These are phyloP conservation scores for Trametes coccinea DNA, from an alignment of 768 basidiomycete genomes.

Conservation along the genomic window DNA sequence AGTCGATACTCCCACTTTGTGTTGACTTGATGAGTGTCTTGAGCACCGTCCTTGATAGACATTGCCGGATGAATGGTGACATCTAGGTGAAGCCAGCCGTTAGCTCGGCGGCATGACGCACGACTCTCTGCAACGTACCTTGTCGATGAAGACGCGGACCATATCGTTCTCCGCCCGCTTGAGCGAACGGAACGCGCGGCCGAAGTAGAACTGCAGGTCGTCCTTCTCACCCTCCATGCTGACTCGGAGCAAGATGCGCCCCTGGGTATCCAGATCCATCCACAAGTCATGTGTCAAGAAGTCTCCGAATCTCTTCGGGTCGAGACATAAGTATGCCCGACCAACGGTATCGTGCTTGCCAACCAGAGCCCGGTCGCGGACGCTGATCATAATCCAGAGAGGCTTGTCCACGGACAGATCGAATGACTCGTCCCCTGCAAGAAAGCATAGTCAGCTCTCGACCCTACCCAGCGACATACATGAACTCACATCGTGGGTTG, in stretches of 20 bases:
- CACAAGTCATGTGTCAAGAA: slow-evolving; percentile 89
- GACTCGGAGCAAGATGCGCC: slow-evolving; percentile 82
- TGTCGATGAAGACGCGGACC: slow-evolving; percentile 95
- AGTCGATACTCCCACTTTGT: slow-evolving; percentile 61
- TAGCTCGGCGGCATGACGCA: slow-evolving; percentile 12
- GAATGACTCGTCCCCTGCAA: slow-evolving; percentile 92
- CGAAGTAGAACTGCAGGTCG: slow-evolving; percentile 97
- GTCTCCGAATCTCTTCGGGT: slow-evolving; percentile 86
- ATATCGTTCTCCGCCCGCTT: slow-evolving; percentile 95
- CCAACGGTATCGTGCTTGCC: slow-evolving; percentile 95
- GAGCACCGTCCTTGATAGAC: slow-evolving; percentile 73
- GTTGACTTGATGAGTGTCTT: slow-evolving; percentile 71
- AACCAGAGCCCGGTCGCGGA: slow-evolving; percentile 85
- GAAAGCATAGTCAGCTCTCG: background rate
- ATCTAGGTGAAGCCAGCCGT: slow-evolving; percentile 54
- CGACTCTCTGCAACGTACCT: slow-evolving; percentile 48
- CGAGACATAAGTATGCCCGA: slow-evolving; percentile 88
- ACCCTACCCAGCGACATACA: background rate
- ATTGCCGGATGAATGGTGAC: slow-evolving; percentile 89
- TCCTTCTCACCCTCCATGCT: slow-evolving; percentile 99
- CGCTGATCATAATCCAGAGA: slow-evolving; percentile 96
- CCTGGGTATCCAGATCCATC: slow-evolving; percentile 86
- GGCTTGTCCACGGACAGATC: slow-evolving; percentile 91
- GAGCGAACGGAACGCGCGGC: slow-evolving; percentile 88
- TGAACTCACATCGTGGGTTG: slow-evolving; percentile 80